A percentile compares a stretch with the other conserved stretches of the same genome.
These are phyloP conservation scores for Xylariaceae sp. DNA, from an alignment of 2,329 filamentous ascomycete genomes.

Conservation along the genomic window DNA sequence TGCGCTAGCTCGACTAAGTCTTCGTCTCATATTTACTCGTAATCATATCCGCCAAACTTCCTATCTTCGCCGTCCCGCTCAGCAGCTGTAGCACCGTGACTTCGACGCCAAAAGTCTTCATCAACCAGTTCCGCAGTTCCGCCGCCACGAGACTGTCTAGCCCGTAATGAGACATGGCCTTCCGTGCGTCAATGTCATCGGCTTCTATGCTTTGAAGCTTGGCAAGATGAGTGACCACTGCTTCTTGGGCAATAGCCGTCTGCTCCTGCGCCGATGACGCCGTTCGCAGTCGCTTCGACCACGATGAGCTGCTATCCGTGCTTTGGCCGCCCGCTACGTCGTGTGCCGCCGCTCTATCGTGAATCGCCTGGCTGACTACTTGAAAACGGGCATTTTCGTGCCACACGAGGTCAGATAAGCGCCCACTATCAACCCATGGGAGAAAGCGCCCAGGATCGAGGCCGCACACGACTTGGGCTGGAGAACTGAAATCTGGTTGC, in stretches of 20 bases:
- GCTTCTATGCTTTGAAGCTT: constrained; percentile 4
- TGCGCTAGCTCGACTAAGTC: too few relatives aligned
- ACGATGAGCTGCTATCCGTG: not conserved
- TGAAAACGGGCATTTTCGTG: constrained; percentile 8
- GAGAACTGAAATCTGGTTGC: not conserved
- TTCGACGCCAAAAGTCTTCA: too few relatives aligned
- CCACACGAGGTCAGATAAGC: constrained; percentile 7
- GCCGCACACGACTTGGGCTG: constrained; percentile 6
- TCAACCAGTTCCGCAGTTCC: not conserved
- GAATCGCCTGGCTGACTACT: constrained; percentile 4
- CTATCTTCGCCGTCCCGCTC: too few relatives aligned
- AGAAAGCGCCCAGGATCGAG: constrained; percentile 11
- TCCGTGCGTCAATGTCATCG: constrained; percentile 3
- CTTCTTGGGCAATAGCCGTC: not conserved
- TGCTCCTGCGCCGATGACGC: constrained; percentile 2
- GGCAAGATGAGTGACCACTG: not conserved
- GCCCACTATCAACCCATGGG: not conserved
- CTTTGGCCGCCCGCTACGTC: not conserved
- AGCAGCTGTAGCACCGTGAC: too few relatives aligned
- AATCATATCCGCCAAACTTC: too few relatives aligned
- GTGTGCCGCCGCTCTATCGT: not conserved
- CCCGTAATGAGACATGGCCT: not conserved
- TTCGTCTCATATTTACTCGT: too few relatives aligned
- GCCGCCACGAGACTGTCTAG: not conserved
- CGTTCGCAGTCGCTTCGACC: not conserved